Evolutionary conservation across 495 filamentous ascomycete species (phyloP), one percentile per base, ranked within the genome.

Genomic region (Xylaria cubensis): DNA sequence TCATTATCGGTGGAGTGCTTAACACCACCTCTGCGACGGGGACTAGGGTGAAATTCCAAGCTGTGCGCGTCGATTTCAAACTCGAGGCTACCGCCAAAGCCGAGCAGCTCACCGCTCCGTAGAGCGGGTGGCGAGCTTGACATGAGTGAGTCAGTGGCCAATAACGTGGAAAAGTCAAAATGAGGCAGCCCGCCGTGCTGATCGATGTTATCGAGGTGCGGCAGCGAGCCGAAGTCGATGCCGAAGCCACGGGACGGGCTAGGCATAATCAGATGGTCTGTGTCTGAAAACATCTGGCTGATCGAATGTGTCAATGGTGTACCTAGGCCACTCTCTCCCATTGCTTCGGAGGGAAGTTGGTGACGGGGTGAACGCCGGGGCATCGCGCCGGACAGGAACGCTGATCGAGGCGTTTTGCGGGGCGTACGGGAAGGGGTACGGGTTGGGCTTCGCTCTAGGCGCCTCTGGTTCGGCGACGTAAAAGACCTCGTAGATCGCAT

Each of bases 261-360:
- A 17, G 78, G 74, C 32, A 81, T 79, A 8, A 80, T 80, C 65
- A 82, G 84, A 24, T 86, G 80, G 63, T 86, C 83, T 3, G 86
- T 80, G 62, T 89, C 86, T 39, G 87, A 88, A 29, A 92, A 82
- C 39, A 92, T 74, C 73, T 89, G 84, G 71, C 85, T 86, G 6
- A 92, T 81, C 19, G 88, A 86, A n/a, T 83, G 84, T 0, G 90
- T 89, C 73, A 91, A 85, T 1, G 90, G 90, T 9, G 88, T 84
- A 44, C 84, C 81, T 65, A 85, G 82, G n/a, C 76, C 59, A 34
- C 73, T 70, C 13, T 74, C 76, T 2, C 79, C 78, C 0, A 82
- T 69, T 3, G 77, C 75, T 73, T 79, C 70, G 76, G 81, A 46
- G 78, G 86, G 64, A 74, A 85, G 61, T 78, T 84, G 65, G 70